Percentiles rank a stretch among this genome's conserved stretches.
Evolutionary conservation across 139 green algal genomes (phyloP).

Genomic region (Chlorella sorokiniana): DNA sequence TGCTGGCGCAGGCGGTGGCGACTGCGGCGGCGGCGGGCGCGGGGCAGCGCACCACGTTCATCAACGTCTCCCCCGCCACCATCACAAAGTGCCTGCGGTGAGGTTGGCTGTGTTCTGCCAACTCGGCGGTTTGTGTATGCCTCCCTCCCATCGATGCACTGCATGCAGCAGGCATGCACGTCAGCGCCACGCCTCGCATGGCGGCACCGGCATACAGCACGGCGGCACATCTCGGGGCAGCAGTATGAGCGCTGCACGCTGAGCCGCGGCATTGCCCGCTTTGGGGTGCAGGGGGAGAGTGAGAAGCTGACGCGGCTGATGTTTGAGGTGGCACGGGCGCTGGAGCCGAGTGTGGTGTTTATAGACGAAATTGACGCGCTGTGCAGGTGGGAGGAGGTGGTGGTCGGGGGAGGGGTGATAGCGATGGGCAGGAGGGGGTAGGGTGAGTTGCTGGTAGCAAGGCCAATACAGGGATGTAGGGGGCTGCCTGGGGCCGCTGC

Average conservation of each 20-base stretch:
- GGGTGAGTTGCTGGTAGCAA: too few species aligned
- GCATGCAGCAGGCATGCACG: neutral
- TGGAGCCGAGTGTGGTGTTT: slow-evolving; percentile 93
- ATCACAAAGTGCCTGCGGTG: slow-evolving; percentile 94
- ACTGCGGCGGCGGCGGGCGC: slow-evolving; percentile 35
- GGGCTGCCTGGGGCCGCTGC: too few species aligned
- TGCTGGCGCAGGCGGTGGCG: slow-evolving; percentile 92
- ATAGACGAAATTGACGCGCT: slow-evolving; percentile 99
- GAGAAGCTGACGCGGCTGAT: slow-evolving; percentile 79
- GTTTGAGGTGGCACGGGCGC: slow-evolving; percentile 91
- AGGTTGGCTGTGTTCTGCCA: too few species aligned
- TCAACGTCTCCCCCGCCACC: slow-evolving; percentile 91
- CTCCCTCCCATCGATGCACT: neutral
- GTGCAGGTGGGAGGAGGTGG: slow-evolving; percentile 67
- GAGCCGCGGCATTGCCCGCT: neutral
- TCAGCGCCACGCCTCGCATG: too few species aligned
- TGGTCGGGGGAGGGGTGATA: slow-evolving; percentile 75
- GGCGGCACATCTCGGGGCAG: too few species aligned
- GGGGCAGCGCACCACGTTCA: slow-evolving; percentile 92
- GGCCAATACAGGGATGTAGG: too few species aligned
- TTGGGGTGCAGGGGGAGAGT: slow-evolving; percentile 44
- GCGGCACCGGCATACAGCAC: too few species aligned
- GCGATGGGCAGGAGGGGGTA: too few species aligned
- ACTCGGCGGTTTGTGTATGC: neutral
- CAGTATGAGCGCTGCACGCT: too few species aligned